Evolutionary conservation across 345 rosid species (phyloP), one percentile per base, ranked within the genome.

Genomic region (Lepidium aucheri): DNA sequence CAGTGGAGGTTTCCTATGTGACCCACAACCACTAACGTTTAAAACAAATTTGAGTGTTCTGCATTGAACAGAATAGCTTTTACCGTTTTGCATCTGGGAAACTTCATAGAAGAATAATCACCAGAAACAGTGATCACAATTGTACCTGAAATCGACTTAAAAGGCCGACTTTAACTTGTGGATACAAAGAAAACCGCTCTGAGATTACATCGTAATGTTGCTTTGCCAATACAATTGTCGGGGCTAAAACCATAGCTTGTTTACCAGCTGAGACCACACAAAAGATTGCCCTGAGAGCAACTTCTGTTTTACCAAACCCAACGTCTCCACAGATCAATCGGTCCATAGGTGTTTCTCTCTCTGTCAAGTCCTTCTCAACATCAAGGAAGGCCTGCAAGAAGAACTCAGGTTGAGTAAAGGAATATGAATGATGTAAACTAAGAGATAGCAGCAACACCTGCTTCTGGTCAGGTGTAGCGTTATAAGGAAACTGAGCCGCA

Each of bases 281-380:
- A 69, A 86, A 86, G 63, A 89, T 85, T 74, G 94, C 98, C 56
- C 98, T 93, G 40, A 93, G 70, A 62, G 96, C 98, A 74, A 90
- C 98, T 79, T 93, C 97, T 34, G 98, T 90, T 80, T 93, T 93
- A 53, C 98, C 98, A 83, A 93, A 93, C 39, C 98, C 98, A 80
- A 90, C 97, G 79, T 90, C 98, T 64, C 98, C 97, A 58, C 94
- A 93, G 51, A 93, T 93, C 69, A 93, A 71, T 49, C 98, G 78
- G 74, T 93, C 98, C 98, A 88, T 93, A 63, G 98, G 98, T 74
- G 98, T 86, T 78, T 84, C 85, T 77, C 86, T 77, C 86, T 90
- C 87, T 3, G 88, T 93, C 79, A 93, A 80, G 74, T 93, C 98
- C 84, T 74, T 87, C 68, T 86, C 94, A 53, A 90, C 98, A 69